These are phyloP conservation scores for Dioscorea dumetorum DNA, from an alignment of 106 monocot species.

Conservation along the genomic window DNA sequence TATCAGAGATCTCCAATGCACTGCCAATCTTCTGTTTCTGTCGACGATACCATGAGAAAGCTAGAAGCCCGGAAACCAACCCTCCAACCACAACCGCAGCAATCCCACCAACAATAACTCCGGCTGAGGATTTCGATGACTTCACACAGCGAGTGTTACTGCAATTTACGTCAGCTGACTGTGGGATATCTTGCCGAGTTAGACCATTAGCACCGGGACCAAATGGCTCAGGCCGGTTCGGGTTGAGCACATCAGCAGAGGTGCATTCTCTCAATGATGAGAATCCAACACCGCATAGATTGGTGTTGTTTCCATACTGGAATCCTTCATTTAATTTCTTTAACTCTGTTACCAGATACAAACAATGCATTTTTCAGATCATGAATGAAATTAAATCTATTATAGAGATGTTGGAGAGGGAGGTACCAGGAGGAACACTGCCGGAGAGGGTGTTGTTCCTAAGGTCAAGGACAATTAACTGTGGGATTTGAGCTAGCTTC, in stretches of 20 bases:
- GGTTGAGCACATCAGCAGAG: conserved; percentile 36
- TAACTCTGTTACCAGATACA: conserved; percentile 39
- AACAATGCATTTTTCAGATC: background rate
- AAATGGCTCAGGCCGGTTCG: conserved; percentile 54
- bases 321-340: conserved; percentile 47
- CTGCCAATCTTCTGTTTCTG: conserved; percentile 42
- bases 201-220: conserved; percentile 17
- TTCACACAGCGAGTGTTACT: conserved; percentile 25
- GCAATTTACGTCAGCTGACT: conserved; percentile 31
- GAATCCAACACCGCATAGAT: conserved; percentile 57
- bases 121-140: conserved; percentile 24
- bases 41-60: conserved; percentile 40
- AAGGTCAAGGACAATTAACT: conserved; percentile 49
- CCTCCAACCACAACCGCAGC: conserved; percentile 13
- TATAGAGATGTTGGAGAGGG: background rate
- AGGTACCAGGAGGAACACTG: conserved; percentile 73
- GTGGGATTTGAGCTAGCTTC: conserved; percentile 43
- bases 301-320: conserved; percentile 51
- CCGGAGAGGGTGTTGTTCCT: conserved; percentile 77
- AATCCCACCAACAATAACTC: conserved; percentile 19
- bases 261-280: conserved; percentile 42
- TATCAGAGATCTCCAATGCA: conserved; percentile 40
- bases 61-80: conserved; percentile 18
- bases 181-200: conserved; percentile 24
- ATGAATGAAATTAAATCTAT: background rate